phyloP scores from a whole-genome alignment of 441 rosid genomes.

The Capsella rubella region DNA sequence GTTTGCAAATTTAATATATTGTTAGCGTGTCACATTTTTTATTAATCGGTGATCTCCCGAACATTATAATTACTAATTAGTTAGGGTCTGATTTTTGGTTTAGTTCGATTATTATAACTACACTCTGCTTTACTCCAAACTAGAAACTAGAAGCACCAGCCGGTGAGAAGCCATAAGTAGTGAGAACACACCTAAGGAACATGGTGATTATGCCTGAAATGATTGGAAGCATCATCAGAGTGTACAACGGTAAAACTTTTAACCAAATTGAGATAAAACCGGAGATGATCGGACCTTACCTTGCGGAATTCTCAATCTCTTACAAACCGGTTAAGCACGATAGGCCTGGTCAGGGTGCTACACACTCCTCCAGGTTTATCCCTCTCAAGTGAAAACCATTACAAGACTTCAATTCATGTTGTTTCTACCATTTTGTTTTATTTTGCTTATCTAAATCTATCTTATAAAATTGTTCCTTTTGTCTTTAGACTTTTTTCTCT shows the following conservation, averaged over 20 bases:
- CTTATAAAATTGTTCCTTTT: background rate
- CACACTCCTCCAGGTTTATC: conserved; percentile 65
- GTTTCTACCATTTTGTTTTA: background rate
- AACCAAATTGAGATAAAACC: conserved; percentile 64
- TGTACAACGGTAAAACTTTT: conserved; percentile 63
- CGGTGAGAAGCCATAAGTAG: conserved; percentile 61
- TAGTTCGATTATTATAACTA: background rate
- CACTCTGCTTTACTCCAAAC: background rate
- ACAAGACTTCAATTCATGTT: background rate
- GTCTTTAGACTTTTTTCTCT: background rate
- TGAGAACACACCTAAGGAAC: conserved; percentile 58
- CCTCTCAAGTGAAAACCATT: conserved; percentile 58
- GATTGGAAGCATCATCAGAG: conserved; percentile 61
- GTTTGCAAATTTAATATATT: background rate
- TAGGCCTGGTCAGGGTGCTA: conserved; percentile 66
- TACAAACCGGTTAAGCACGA: conserved; percentile 71
- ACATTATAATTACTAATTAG: background rate
- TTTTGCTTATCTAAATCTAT: conserved; percentile 2
- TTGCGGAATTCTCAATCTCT: conserved; percentile 62
- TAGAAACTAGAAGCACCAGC: conserved; percentile 59
- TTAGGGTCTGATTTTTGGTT: background rate
- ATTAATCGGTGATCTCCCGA: background rate
- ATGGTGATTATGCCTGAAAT: conserved; percentile 61
- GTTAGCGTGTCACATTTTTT: background rate
- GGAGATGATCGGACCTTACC: conserved; percentile 61